Conservation (phyloP, 2,329 filamentous ascomycete species). For the Chrysoporthe deuterocubensis region DNA sequence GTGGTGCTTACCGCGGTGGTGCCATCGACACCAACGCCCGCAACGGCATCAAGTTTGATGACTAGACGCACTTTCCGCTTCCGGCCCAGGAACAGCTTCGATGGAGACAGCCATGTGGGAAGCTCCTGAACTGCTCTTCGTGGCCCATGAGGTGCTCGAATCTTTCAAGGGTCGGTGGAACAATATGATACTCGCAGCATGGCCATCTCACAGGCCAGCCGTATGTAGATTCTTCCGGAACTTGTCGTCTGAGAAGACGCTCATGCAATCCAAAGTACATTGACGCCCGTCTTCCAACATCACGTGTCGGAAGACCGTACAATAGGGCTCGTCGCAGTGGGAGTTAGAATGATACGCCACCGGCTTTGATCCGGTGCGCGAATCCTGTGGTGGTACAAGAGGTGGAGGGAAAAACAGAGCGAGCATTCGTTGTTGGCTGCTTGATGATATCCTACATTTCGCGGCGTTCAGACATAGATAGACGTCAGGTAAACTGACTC, state of each 20-base stretch:
- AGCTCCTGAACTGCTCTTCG: background rate
- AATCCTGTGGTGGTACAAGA: background rate
- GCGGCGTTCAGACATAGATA: slow-evolving; percentile 4
- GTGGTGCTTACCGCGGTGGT: slow-evolving; percentile 88
- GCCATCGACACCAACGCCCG: slow-evolving; percentile 80
- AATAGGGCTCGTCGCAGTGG: background rate
- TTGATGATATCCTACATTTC: slow-evolving; percentile 7
- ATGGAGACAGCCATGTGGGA: background rate
- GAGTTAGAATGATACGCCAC: no score
- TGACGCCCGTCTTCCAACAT: background rate
- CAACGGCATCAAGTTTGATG: slow-evolving; percentile 93
- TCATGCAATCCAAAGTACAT: background rate
- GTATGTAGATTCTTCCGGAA: background rate
- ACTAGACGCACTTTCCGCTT: slow-evolving; percentile 54
- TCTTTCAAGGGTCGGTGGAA: background rate
- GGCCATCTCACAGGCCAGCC: background rate
- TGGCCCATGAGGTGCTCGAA: background rate
- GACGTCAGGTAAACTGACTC: slow-evolving; percentile 4
- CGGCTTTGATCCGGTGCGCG: background rate
- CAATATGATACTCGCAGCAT: background rate
- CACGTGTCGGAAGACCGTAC: background rate
- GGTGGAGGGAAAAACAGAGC: background rate
- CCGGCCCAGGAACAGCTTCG: no score
- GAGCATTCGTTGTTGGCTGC: background rate
- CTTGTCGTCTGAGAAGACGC: background rate